Evolutionary conservation across 1,284 basidiomycete genomes (phyloP).

Genomic region (Cryptococcus amylolentus): DNA sequence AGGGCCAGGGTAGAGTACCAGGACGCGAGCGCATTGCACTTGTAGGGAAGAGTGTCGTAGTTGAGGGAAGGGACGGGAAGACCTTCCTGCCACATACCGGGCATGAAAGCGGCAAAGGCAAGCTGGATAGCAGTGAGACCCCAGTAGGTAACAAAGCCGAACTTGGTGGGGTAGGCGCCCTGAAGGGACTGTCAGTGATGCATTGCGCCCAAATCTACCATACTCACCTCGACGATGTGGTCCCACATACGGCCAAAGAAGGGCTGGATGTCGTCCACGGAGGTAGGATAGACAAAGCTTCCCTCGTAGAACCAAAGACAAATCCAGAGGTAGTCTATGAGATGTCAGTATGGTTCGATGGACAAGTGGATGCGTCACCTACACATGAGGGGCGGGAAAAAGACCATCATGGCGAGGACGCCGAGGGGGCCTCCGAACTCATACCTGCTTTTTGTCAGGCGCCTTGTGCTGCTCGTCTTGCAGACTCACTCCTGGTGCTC

Average conservation of each 20-base stretch:
- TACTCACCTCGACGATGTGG: conserved; percentile 69
- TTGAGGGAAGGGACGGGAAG: conserved; percentile 86
- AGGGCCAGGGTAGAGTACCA: conserved; percentile 83
- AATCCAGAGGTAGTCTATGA: conserved; percentile 98
- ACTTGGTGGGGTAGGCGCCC: conserved; percentile 86
- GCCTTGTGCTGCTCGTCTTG: neutral
- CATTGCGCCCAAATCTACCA: neutral
- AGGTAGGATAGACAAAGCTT: conserved; percentile 69
- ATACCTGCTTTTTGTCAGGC: conserved; percentile 57
- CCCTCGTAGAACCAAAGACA: conserved; percentile 97
- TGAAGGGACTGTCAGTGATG: conserved; percentile 40
- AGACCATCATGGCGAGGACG: conserved; percentile 87
- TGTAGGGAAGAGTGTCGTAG: conserved; percentile 91
- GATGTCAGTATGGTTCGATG: conserved; percentile 13
- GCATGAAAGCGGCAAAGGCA: conserved; percentile 82
- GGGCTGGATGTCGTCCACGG: conserved; percentile 68
- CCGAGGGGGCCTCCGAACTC: conserved; percentile 96
- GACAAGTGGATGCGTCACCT: conserved; percentile 32
- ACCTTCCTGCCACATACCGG: conserved; percentile 77
- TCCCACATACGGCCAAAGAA: conserved; percentile 79
- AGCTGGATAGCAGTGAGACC: conserved; percentile 88
- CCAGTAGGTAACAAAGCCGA: conserved; percentile 84
- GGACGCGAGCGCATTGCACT: conserved; percentile 89
- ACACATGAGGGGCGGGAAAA: conserved; percentile 67
- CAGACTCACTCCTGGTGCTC: conserved; percentile 63